phyloP scores from a whole-genome alignment of 1,139 yeast species.

The Candida anutae region DNA sequence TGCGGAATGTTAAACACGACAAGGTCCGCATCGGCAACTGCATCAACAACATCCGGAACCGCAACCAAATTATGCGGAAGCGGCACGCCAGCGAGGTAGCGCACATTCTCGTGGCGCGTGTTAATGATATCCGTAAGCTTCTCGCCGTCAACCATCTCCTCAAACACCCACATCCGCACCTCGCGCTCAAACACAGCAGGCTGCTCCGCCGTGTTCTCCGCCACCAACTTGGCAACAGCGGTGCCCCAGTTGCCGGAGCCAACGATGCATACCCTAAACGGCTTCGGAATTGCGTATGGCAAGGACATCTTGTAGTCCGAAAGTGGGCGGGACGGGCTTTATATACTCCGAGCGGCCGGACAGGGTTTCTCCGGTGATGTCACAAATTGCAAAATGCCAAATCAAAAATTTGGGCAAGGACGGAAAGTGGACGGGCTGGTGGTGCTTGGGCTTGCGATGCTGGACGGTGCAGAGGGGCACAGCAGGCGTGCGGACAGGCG shows the following conservation, averaged over 20 bases:
- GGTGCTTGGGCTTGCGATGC: too few relatives aligned
- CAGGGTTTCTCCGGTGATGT: too few relatives aligned
- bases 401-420: too few relatives aligned
- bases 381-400: too few relatives aligned
- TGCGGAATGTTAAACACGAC: conserved; percentile 90
- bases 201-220: conserved; percentile 72
- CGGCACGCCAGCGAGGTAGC: conserved; percentile 72
- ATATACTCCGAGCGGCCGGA: too few relatives aligned
- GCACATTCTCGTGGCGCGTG: conserved; percentile 80
- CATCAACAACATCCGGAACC: conserved; percentile 67
- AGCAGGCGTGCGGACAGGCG: too few relatives aligned
- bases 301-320: too few relatives aligned
- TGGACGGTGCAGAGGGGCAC: too few relatives aligned
- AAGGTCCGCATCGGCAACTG: conserved; percentile 73
- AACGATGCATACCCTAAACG: conserved; percentile 52
- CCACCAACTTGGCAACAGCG: conserved; percentile 87
- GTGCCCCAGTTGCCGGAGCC: conserved; percentile 94
- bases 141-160: conserved; percentile 64
- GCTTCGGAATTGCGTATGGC: conserved; percentile 28
- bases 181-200: conserved; percentile 56
- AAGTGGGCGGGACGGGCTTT: too few relatives aligned
- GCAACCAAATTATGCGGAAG: conserved; percentile 79
- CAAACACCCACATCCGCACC: conserved; percentile 93
- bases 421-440: too few relatives aligned
- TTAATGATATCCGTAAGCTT: conserved; percentile 84